phyloP scores from a whole-genome alignment of 177 flowering plant species.

The Vitis hybrid region DNA sequence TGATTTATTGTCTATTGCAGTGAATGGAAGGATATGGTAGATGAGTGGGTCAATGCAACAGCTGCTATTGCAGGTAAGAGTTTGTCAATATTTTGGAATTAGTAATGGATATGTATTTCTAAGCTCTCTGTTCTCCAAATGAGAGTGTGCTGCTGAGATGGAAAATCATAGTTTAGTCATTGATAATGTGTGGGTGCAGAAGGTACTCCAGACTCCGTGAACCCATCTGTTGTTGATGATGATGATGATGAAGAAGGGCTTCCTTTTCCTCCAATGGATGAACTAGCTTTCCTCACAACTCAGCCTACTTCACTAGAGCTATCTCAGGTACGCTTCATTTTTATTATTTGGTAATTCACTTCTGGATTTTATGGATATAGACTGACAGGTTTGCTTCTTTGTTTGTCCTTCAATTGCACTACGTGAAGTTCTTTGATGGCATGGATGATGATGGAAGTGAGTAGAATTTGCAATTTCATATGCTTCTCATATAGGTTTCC shows the following conservation, averaged over 20 bases:
- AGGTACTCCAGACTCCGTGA: slow-evolving; percentile 77
- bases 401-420: slow-evolving; percentile 12
- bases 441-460: slow-evolving; percentile 94
- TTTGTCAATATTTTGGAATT: not conserved
- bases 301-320: slow-evolving; percentile 65
- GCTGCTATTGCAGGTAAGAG: slow-evolving; percentile 42
- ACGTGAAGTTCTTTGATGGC: slow-evolving; percentile 77
- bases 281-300: slow-evolving; percentile 62
- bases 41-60: slow-evolving; percentile 67
- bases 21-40: slow-evolving; percentile 80
- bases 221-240: slow-evolving; percentile 70
- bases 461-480: slow-evolving; percentile 27
- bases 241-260: slow-evolving; percentile 70
- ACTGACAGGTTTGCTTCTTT: slow-evolving; percentile 31
- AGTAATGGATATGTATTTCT: not conserved
- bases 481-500: slow-evolving; percentile 19
- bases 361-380: slow-evolving; percentile 4
- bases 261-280: slow-evolving; percentile 94
- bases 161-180: not conserved
- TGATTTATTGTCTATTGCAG: slow-evolving; percentile 41
- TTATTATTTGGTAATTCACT: not conserved
- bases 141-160: too few species aligned
- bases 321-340: slow-evolving; percentile 48
- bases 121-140: not conserved
- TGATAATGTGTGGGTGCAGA: slow-evolving; percentile 28